Base-by-base conservation (phyloP, 2,329 filamentous ascomycete genomes). In the Magnaporthales sp. region DNA sequence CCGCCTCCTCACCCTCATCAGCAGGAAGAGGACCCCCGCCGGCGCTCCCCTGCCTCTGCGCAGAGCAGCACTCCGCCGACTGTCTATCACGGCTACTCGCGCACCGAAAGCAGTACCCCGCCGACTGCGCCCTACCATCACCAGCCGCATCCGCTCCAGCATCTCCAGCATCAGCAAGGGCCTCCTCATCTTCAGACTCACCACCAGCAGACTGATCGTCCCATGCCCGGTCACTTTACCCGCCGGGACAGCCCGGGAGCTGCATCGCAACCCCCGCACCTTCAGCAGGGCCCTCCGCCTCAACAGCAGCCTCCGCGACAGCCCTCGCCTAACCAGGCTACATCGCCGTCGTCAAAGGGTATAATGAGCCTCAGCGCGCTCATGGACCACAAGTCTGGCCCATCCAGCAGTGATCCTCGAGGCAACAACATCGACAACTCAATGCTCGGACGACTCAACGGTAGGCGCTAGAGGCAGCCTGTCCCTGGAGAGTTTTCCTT, bases 1-100 rank as follows among this genome's bases (percentile, higher is more conserved):
- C 81, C 80, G 8, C 81, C 81, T 0, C 80, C 80, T 5, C 79
- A 79, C 61, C 75, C 77, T 5, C 80, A 77, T 66, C 79, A 79
- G 9, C 19, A 27, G 24, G 83, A 85, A 19, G 82, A 85, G 30
- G 81, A 84, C 67, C 77, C 79, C 32, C 78, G 81, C 64, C 77
- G 83, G 68, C 79, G 83, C 66, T 85, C 83, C 11, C 83, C 83
- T 10, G 80, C 79, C 22, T 83, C 83, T 29, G 80, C 79, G 65
- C 79, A 80, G 38, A 80, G 77, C 69, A 78, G 77, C 71, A 85
- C 83, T 66, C 82, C 83, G 22, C 80, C 83, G 46, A 76, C 15
- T 11, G 24, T 29, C 24, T 65, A 65, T 26, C 63, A 54, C 6
- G n/a, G 22, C 13, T 58, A 27, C 32, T 26, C 46, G 6, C 46